phyloP scores from a whole-genome alignment of 164 flowering plant genomes.

The grape (Vitis vinifera) region ASM3070453v1 NC_081813.1:24042501-24043000 shows the following conservation, averaged over 20 bases:
- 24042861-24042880: conserved; percentile 84
- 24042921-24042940: background rate
- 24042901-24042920: background rate
- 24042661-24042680: no score
- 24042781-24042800: conserved; percentile 72
- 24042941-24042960: background rate
- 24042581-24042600: background rate
- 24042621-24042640: no score
- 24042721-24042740: background rate
- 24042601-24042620: no score
- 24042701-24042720: background rate
- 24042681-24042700: background rate
- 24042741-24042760: background rate
- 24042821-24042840: conserved; percentile 65
- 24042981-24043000: background rate
- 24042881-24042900: conserved; percentile 34
- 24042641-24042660: no score
- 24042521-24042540: background rate
- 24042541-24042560: background rate
- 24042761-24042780: conserved; percentile 31
- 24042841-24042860: conserved; percentile 89
- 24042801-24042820: conserved; percentile 61
- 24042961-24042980: background rate
- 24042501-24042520: background rate
- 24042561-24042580: background rate